Percentiles rank a stretch among this genome's conserved stretches.
Evolutionary conservation across 495 filamentous ascomycete species (phyloP).

Genomic region (Schizothecium vesticola): DNA sequence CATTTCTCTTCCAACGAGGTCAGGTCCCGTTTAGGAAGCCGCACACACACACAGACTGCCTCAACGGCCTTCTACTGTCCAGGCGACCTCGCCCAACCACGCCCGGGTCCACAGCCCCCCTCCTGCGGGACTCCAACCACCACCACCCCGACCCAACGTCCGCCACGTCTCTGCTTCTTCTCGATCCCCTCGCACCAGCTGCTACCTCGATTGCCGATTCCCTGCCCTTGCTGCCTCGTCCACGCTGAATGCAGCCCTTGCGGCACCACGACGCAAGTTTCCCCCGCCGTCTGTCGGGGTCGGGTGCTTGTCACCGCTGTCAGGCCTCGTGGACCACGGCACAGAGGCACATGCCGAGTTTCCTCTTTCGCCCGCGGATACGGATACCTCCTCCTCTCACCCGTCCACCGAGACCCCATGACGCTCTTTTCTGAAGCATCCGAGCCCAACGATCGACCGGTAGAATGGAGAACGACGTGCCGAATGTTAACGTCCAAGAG

Average conservation of each 20-base stretch:
- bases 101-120: background rate
- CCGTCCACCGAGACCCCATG: conserved; percentile 16
- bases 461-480: conserved; percentile 43
- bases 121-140: background rate
- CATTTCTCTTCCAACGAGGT: background rate
- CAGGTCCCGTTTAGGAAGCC: background rate
- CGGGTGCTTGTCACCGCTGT: background rate
- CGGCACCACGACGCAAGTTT: background rate
- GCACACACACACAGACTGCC: background rate
- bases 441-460: conserved; percentile 13
- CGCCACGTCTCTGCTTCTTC: background rate
- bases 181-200: background rate
- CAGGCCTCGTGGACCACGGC: background rate
- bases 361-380: conserved; percentile 5
- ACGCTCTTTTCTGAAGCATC: conserved; percentile 15
- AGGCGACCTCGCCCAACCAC: background rate
- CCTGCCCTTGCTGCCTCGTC: background rate
- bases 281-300: background rate
- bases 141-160: background rate
- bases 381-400: background rate
- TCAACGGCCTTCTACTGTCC: background rate
- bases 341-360: conserved; percentile 15
- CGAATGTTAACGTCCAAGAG: conserved; percentile 27
- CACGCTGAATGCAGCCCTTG: background rate
- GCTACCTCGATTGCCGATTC: background rate